Base-by-base conservation (phyloP, 1,284 basidiomycete species). In the Marasmius fiardii region DNA sequence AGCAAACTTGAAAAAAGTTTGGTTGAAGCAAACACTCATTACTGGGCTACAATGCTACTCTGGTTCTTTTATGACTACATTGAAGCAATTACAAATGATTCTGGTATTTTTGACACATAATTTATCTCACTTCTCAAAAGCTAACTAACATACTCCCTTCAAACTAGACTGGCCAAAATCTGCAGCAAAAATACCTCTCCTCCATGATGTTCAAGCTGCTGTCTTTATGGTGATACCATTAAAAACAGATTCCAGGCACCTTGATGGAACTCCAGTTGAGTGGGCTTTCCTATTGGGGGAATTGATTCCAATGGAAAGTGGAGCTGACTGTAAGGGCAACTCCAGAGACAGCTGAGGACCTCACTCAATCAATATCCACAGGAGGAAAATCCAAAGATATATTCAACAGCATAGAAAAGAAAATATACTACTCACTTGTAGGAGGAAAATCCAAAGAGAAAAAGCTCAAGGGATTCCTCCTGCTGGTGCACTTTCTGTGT, bases 251-350 rank as follows among this genome's bases (percentile, higher is more conserved):
- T 20, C 35, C 3, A 11, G 5, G 44, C 34, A 28, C 18, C 48
- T 44, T 4, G 34, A 11, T 3, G 35, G 23, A 28, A n/a, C 37
- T 6, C 43, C 21, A 4, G 26, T 51, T 0, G 37, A 48, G 3
- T 53, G 43, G 26, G 50, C 48, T n/a, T 58, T 45, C 34, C 26
- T 58, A 1, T 3, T 58, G 0, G 57, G 55, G 33, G 57, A 58
- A 26, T 14, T 37, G 10, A 54, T 58, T 8, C 10, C 23, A 11
- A 34, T 54, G 14, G 44, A 18, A 0, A 24, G 35, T 5, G 34
- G 23, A 5, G 37, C 16, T 12, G 26, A 47, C 14, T 58, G n/a
- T n/a, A n/a, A n/a, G n/a, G n/a, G n/a, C n/a, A n/a, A n/a, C n/a
- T n/a, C n/a, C n/a, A n/a, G n/a, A n/a, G n/a, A n/a, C n/a, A n/a